A percentile compares a stretch with the other conserved stretches of the same genome.
phyloP scores from a whole-genome alignment of 2,329 filamentous ascomycete species.

The Graphilbum sp. region DNA sequence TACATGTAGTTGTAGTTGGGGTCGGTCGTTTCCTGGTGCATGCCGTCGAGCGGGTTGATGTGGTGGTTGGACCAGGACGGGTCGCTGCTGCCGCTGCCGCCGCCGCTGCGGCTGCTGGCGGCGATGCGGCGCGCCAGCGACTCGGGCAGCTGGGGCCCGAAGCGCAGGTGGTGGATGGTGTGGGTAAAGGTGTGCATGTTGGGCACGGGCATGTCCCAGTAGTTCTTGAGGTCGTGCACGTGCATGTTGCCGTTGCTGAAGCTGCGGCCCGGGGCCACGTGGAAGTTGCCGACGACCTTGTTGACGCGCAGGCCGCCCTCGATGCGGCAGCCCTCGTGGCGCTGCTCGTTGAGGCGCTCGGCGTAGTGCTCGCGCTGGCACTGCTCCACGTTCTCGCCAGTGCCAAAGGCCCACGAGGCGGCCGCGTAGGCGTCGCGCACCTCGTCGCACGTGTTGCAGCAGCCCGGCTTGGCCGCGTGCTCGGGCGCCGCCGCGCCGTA shows the following conservation, averaged over 20 bases:
- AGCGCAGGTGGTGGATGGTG: constrained; percentile 73
- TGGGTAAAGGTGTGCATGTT: constrained; percentile 78
- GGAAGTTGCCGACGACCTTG: constrained; percentile 98
- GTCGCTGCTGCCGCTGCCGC: constrained; percentile 11
- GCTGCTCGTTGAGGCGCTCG: constrained; percentile 73
- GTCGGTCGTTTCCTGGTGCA: constrained; percentile 60
- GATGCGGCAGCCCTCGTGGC: constrained; percentile 84
- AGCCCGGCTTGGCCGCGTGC: constrained; percentile 63
- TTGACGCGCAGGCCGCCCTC: constrained; percentile 88
- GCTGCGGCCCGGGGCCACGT: constrained; percentile 86
- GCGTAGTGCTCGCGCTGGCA: constrained; percentile 89
- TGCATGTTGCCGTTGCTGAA: constrained; percentile 97
- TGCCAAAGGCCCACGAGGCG: constrained; percentile 84
- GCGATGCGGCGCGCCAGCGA: constrained; percentile 45
- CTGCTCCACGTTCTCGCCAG: constrained; percentile 85
- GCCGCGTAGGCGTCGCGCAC: constrained; percentile 87
- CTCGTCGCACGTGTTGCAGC: constrained; percentile 95
- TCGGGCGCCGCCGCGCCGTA: constrained; percentile 67
- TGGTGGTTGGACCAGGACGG: constrained; percentile 76
- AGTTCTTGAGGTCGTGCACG: constrained; percentile 93
- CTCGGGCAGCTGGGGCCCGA: constrained; percentile 80
- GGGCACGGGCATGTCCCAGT: constrained; percentile 57
- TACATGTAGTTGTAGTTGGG: constrained; percentile 96
- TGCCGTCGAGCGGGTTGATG: constrained; percentile 75
- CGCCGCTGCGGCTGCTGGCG: too few relatives aligned